phyloP scores from a whole-genome alignment of 1,139 yeast species.

The Zygosaccharomyces pseudobailii region DNA sequence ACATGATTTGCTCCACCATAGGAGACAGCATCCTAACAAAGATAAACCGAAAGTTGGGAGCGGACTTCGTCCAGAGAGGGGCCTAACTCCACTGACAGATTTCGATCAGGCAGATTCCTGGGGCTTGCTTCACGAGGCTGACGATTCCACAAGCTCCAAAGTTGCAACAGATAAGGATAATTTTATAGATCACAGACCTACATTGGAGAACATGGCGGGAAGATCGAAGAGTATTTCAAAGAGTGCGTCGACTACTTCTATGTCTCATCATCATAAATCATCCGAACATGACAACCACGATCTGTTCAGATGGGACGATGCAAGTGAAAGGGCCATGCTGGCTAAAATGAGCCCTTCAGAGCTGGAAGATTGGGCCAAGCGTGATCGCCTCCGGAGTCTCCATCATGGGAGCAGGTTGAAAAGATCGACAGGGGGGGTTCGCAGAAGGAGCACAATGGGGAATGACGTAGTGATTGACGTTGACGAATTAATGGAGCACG shows the following conservation, averaged over 20 bases:
- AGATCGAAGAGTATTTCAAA: slow-evolving; percentile 14
- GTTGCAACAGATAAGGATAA: slow-evolving; percentile 18
- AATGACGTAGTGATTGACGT: slow-evolving; percentile 34
- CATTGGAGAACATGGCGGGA: slow-evolving; percentile 16
- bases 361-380: slow-evolving; percentile 13
- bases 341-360: slow-evolving; percentile 12
- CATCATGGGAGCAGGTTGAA: slow-evolving; percentile 9
- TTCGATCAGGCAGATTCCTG: slow-evolving; percentile 32
- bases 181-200: slow-evolving; percentile 34
- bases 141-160: slow-evolving; percentile 14
- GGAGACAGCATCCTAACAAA: not conserved
- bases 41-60: not conserved
- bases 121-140: slow-evolving; percentile 33
- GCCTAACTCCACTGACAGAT: slow-evolving; percentile 17
- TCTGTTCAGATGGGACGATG: slow-evolving; percentile 1
- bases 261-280: slow-evolving; percentile 7
- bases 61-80: not conserved
- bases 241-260: slow-evolving; percentile 6
- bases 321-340: slow-evolving; percentile 2
- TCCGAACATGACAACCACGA: slow-evolving; percentile 10
- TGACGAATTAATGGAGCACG: slow-evolving; percentile 32
- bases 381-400: slow-evolving; percentile 9
- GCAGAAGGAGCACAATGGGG: slow-evolving; percentile 14
- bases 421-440: slow-evolving; percentile 3
- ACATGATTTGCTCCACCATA: not conserved